Evolutionary conservation across 2,329 filamentous ascomycete genomes (phyloP).

Genomic region (Coniochaeta hoffmannii): DNA sequence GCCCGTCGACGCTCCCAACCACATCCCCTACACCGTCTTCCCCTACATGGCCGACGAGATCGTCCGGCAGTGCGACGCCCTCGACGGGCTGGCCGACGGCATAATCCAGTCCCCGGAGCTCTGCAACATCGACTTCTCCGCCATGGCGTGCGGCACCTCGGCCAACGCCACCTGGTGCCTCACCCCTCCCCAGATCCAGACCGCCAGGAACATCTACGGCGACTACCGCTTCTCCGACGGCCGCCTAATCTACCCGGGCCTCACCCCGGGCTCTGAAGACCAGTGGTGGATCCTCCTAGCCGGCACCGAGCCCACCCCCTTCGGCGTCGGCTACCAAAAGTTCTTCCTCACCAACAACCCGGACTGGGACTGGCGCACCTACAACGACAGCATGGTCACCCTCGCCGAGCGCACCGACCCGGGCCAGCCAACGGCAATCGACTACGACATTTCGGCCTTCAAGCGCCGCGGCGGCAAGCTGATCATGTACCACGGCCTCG

Average conservation of each 20-base stretch:
- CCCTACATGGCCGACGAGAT: slow-evolving; percentile 28
- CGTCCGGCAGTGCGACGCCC: slow-evolving; percentile 36
- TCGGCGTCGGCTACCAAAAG: slow-evolving; percentile 18
- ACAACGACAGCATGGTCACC: slow-evolving; percentile 17
- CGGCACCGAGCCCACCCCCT: slow-evolving; percentile 11
- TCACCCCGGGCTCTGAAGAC: slow-evolving; percentile 36
- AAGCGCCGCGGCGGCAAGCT: slow-evolving; percentile 29
- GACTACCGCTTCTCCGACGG: slow-evolving; percentile 16
- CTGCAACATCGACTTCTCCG: slow-evolving; percentile 30
- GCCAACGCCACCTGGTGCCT: slow-evolving; percentile 23
- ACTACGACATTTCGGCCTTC: slow-evolving; percentile 21
- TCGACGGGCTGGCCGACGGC: slow-evolving; percentile 38
- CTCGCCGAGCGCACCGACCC: slow-evolving; percentile 18
- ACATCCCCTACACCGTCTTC: slow-evolving; percentile 35
- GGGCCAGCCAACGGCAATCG: slow-evolving; percentile 19
- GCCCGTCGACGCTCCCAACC: slow-evolving; percentile 30
- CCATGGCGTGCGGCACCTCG: slow-evolving; percentile 25
- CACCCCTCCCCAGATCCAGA: slow-evolving; percentile 28
- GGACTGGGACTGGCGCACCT: slow-evolving; percentile 21
- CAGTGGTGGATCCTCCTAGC: slow-evolving; percentile 16
- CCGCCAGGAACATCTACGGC: slow-evolving; percentile 20
- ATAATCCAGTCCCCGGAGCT: slow-evolving; percentile 36
- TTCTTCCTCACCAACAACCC: slow-evolving; percentile 20
- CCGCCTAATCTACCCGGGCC: slow-evolving; percentile 22
- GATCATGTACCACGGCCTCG: slow-evolving; percentile 32